A percentile compares a stretch with the other conserved stretches of the same genome.
phyloP scores from a whole-genome alignment of 129 eudicot genomes.

The Chrysanthemum seticuspe region DNA sequence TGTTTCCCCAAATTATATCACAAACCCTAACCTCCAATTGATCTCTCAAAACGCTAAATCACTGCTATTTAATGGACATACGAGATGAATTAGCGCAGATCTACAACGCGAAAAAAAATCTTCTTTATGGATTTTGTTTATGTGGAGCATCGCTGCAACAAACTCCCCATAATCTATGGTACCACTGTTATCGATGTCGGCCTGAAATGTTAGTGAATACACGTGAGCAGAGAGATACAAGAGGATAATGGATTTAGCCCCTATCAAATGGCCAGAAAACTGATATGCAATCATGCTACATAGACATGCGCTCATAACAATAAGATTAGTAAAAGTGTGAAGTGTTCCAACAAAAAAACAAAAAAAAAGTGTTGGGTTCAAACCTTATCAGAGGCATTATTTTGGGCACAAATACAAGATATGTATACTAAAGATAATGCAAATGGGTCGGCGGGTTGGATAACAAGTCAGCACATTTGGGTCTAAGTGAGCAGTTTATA shows the following conservation, averaged over 20 bases:
- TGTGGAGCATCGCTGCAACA: conserved; percentile 89
- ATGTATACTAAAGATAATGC: too few relatives aligned
- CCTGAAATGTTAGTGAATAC: conserved; percentile 48
- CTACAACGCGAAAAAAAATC: conserved; percentile 24
- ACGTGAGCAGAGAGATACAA: conserved; percentile 1
- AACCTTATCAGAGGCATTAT: too few relatives aligned
- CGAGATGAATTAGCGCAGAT: too few relatives aligned
- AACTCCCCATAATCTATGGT: conserved; percentile 90
- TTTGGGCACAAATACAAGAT: too few relatives aligned
- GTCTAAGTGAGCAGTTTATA: not conserved
- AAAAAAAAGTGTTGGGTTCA: too few relatives aligned
- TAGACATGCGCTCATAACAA: not conserved
- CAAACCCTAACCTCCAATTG: too few relatives aligned
- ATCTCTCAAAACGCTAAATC: too few relatives aligned
- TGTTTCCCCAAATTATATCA: too few relatives aligned
- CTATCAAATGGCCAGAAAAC: not conserved
- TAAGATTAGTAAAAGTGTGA: too few relatives aligned
- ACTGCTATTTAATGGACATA: too few relatives aligned
- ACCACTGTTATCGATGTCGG: conserved; percentile 88
- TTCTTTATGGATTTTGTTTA: conserved; percentile 78
- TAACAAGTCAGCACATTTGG: not conserved
- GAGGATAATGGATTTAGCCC: not conserved
- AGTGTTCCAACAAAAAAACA: too few relatives aligned
- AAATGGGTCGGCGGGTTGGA: not conserved
- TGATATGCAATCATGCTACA: conserved; percentile 2